A percentile compares a stretch with the other conserved stretches of the same genome.
Evolutionary conservation across 345 rosid species (phyloP).

Genomic region (Hibiscus trionum): DNA sequence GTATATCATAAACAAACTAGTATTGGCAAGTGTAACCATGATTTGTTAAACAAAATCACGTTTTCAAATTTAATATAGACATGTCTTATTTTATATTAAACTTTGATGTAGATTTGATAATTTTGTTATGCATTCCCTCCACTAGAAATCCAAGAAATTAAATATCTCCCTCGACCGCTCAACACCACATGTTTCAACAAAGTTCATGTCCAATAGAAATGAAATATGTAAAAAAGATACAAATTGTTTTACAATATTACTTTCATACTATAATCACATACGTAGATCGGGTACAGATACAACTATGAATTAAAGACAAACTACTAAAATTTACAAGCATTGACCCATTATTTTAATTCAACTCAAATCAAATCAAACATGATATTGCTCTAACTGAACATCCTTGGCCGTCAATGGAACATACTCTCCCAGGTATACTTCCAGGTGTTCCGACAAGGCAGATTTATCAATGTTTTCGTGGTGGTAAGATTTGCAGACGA

Average conservation of each 20-base stretch:
- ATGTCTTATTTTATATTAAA: no score
- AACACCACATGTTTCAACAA: background rate
- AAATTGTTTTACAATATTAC: background rate
- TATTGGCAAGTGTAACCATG: no score
- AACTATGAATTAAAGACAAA: background rate
- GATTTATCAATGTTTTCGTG: background rate
- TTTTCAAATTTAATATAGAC: no score
- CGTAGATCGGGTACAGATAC: background rate
- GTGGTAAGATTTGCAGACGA: background rate
- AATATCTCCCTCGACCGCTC: background rate
- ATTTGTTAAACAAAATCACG: no score
- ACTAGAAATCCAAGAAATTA: background rate
- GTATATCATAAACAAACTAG: no score
- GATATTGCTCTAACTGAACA: conserved; percentile 27
- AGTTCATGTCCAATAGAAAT: background rate
- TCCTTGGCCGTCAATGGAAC: conserved; percentile 44
- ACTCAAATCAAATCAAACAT: background rate
- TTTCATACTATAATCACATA: background rate
- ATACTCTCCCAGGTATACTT: conserved; percentile 44
- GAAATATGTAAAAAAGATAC: no score
- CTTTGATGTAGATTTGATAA: no score
- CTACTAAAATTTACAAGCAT: background rate
- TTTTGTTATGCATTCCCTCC: no score
- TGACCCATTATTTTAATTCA: background rate
- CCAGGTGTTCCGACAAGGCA: conserved; percentile 9